Evolutionary conservation across 78 protist genomes (phyloP), one percentile per base, ranked within the genome.

Genomic region (Dictyostelium purpureum): DNA sequence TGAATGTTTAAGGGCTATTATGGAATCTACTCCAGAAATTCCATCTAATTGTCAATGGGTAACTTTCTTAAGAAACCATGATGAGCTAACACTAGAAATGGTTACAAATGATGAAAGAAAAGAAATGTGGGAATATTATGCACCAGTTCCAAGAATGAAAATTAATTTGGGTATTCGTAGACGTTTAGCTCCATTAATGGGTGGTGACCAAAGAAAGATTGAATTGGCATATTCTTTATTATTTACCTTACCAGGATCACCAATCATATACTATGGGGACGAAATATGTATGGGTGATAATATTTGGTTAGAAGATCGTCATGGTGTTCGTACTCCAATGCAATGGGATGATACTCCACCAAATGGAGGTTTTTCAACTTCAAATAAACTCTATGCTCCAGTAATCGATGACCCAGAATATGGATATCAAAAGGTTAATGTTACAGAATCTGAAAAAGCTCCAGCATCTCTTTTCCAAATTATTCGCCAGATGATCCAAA

Each of bases 301-400:
- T 92, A 71, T 94, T 18, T 78, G 79, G 88, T 88, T 94, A 33
- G 89, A 77, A 38, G 97, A 90, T 90, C 85, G 97, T 42, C 85
- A 94, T 56, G 97, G 97, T 10, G 91, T 85, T 11, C 42, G 97
- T 42, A 94, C 96, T 28, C 97, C 97, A 38, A 94, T 96, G 96
- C 97, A 96, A 70, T 96, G 96, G 96, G n/a, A 71, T 31, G 81
- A 76, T 31, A 28, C 79, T 16, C 40, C 51, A 12, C 94, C 94
- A 24, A 79, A 93, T 77, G 96, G 94, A 24, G 96, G 95, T 19
- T 96, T 94, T 56, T 94, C 97, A 2, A 43, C 67, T 3, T 76
- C 88, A 7, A 67, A 52, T 10, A 91, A 78, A n/a, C 6, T 33
- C 0, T 92, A 83, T 42, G 54, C 87, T 0, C 81, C 94, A 2